These are phyloP conservation scores for Agaricus blazei DNA, from an alignment of 768 basidiomycete genomes.

Conservation along the genomic window DNA sequence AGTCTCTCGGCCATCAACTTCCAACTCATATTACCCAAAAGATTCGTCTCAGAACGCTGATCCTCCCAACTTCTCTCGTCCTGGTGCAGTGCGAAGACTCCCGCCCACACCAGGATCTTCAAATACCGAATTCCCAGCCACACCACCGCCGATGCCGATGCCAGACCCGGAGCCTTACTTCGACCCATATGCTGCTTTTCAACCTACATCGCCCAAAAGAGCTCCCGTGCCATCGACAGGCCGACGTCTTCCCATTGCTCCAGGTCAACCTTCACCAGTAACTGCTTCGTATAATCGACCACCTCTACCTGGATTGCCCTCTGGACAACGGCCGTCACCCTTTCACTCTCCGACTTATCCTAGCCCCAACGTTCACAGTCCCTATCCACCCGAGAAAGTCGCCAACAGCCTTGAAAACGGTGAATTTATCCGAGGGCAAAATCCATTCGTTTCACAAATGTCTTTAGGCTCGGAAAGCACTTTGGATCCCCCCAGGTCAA, in stretches of 20 bases:
- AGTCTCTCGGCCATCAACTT: not conserved
- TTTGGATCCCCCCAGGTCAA: conserved; percentile 11
- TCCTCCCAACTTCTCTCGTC: not conserved
- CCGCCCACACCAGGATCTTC: conserved; percentile 42
- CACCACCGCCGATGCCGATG: conserved; percentile 37
- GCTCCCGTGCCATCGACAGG: conserved; percentile 20
- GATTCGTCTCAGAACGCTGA: conserved; percentile 3
- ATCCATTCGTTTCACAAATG: not conserved
- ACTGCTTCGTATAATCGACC: conserved; percentile 6
- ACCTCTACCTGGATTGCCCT: conserved; percentile 14
- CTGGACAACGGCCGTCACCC: conserved; percentile 15
- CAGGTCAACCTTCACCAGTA: conserved; percentile 9
- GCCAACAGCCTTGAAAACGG: conserved; percentile 2
- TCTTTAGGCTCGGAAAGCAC: conserved; percentile 11
- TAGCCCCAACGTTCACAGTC: not conserved
- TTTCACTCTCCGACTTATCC: conserved; percentile 2
- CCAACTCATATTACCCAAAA: not conserved
- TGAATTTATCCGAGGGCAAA: not conserved
- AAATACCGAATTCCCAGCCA: conserved; percentile 19
- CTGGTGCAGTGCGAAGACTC: conserved; percentile 23
- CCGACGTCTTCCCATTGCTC: conserved; percentile 22
- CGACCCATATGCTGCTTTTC: conserved; percentile 16
- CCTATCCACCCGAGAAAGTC: conserved; percentile 5
- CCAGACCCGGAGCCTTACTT: conserved; percentile 39
- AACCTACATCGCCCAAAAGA: conserved; percentile 18